Evolutionary conservation across 148 eudicot species (phyloP), one percentile per base, ranked within the genome.

Genomic region (Agrostemma githago): DNA sequence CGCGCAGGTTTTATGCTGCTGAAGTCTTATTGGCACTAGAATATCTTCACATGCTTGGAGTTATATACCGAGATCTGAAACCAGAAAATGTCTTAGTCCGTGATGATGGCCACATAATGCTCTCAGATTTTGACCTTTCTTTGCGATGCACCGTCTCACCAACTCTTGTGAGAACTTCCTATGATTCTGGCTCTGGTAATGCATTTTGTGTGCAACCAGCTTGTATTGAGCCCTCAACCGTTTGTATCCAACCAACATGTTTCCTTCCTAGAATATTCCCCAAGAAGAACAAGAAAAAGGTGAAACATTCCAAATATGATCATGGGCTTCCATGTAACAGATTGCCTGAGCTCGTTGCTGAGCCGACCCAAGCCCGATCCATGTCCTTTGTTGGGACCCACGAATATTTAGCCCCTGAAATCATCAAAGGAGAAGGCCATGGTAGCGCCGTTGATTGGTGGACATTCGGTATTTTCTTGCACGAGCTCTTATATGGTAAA

Each of bases 371-470:
- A 66, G 97, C 93, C 5, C 79, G 96, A 41, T 91, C 96, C 61
- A 91, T 91, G 96, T 91, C 96, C 21, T 91, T 91, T 60, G 93
- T 91, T 3, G 97, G 97, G 51, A 89, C 97, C 70, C 97, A 91
- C 6, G 93, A 89, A 70, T 91, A 89, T 78, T 75, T 89, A 19
- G 96, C 96, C 60, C 96, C 96, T 0, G 96, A 90, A 79, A 90
- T 90, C 63, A 90, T 90, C 72, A 88, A 89, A 62, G 97, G 89
- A 65, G 97, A 91, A 82, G 97, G 97, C 59, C 97, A 89, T 72
- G 93, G 97, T 16, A 91, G 97, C 78, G 93, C 93, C 6, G 97
- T 91, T 65, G 97, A 91, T 64, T 91, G 97, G 97, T 91, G 97
- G 97, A 91, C 93, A 2, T 91, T 86, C 42, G 97, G 97, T 8